phyloP scores from a whole-genome alignment of 75 land plant species.

The Picea glauca region DNA sequence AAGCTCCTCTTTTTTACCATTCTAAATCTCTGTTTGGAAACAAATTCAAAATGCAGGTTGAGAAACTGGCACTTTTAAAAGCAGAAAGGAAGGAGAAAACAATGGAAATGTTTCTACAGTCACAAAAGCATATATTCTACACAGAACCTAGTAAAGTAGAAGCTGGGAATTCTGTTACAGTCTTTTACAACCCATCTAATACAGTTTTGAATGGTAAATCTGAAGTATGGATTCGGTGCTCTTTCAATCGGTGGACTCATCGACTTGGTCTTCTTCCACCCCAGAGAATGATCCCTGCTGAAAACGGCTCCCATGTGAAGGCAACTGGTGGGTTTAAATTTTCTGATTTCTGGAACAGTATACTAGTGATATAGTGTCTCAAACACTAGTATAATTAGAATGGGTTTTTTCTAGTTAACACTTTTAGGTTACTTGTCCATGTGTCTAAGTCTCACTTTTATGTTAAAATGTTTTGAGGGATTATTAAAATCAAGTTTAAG shows the following conservation, averaged over 20 bases:
- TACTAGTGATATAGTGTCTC: neutral
- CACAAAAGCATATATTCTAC: constrained; percentile 79
- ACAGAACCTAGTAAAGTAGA: constrained; percentile 81
- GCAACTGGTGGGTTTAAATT: constrained; percentile 42
- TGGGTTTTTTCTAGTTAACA: too few species aligned
- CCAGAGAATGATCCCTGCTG: constrained; percentile 56
- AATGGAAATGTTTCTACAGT: constrained; percentile 47
- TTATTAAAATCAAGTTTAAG: too few species aligned
- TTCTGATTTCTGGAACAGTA: neutral
- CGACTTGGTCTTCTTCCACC: constrained; percentile 55
- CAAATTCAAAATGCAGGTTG: constrained; percentile 43
- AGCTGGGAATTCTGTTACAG: constrained; percentile 68
- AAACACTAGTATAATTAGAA: too few species aligned
- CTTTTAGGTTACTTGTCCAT: too few species aligned
- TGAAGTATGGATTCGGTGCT: constrained; percentile 76
- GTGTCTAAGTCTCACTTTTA: too few species aligned
- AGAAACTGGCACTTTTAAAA: constrained; percentile 61
- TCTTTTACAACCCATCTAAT: constrained; percentile 77
- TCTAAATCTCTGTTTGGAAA: neutral
- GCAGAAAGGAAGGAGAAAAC: constrained; percentile 67
- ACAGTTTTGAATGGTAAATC: constrained; percentile 79
- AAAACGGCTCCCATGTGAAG: constrained; percentile 48
- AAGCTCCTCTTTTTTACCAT: neutral
- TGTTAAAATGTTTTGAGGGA: too few species aligned
- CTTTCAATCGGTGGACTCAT: constrained; percentile 94